Base-by-base conservation (phyloP, 2,329 filamentous ascomycete species). In the Alternaria conjuncta region DNA sequence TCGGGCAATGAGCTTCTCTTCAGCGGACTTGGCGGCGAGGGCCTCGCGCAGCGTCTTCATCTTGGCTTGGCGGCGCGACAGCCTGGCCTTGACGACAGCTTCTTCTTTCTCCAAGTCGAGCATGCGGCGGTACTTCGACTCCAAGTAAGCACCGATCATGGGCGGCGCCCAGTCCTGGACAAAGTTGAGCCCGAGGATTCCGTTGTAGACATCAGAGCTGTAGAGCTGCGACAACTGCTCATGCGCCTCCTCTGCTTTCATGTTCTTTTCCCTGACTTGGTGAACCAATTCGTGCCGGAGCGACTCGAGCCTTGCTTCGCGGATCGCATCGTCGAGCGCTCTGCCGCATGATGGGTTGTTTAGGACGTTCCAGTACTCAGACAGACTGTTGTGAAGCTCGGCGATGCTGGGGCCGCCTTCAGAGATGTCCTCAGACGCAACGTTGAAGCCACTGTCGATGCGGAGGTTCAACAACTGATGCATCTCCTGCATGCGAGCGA, bases 401-500 rank as follows among this genome's bases (percentile, higher is more conserved):
- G 61, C 43, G 23, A 77, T 69, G 32, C 60, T 71, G 2, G 66
- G 69, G 3, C 61, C 63, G 2, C 54, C 58, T 1, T 53, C 11
- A 49, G 63, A 71, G 26, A 77, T 41, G 3, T 10, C 9, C 15
- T 68, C 60, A 9, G 44, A 43, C 3, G 63, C 41, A 2, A 25
- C 15, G 65, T 62, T 72, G 72, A 79, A 78, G 50, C 67, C 66
- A 49, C 70, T 74, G 13, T 61, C 55, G 30, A 78, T 59, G 12
- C 75, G 76, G 3, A 71, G 32, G 7, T 60, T 61, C 57, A 79
- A 55, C 0, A 59, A 55, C 5, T 72, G 63, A 50, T 73, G 67
- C n/a, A 75, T 69, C 8, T 72, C 71, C 43, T 73, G 69, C 53
- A 78, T 68, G 32, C 66, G 69, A 5, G 71, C 67, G 13, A 78